Evolutionary conservation across 164 flowering plant genomes (phyloP).

Genomic region (Stephania japonica): DNA sequence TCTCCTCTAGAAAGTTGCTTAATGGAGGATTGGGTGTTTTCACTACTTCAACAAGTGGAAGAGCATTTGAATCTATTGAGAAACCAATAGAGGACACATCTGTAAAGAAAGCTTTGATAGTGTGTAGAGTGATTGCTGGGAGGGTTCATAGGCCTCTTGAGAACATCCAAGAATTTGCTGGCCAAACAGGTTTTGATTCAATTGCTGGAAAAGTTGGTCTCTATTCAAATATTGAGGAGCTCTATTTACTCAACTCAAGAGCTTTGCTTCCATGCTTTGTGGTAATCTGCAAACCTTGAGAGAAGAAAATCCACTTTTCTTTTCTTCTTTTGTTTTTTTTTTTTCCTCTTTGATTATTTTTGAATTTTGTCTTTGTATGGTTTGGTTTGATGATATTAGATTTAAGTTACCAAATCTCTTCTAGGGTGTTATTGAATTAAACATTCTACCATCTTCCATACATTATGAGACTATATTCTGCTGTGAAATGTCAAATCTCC

Average conservation of each 20-base stretch:
- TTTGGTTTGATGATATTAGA: neutral
- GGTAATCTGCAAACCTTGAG: conserved; percentile 60
- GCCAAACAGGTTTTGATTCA: conserved; percentile 55
- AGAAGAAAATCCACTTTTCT: conserved; percentile 1
- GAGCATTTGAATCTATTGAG: conserved; percentile 48
- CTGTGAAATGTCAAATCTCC: neutral
- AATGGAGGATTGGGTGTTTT: conserved; percentile 50
- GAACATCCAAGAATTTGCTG: conserved; percentile 43
- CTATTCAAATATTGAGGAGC: conserved; percentile 71
- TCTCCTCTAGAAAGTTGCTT: conserved; percentile 36
- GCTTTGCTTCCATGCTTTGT: conserved; percentile 89
- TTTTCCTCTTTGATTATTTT: too few relatives aligned
- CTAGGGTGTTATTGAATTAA: neutral
- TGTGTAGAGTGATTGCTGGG: conserved; percentile 61
- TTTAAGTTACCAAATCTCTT: neutral
- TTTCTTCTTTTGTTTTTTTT: neutral
- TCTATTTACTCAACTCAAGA: conserved; percentile 59
- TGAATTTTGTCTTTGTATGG: neutral
- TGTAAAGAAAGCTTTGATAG: conserved; percentile 43
- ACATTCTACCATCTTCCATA: neutral
- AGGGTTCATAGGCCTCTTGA: conserved; percentile 56
- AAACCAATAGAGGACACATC: conserved; percentile 22
- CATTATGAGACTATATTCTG: neutral
- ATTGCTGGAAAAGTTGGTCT: conserved; percentile 69
- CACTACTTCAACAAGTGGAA: conserved; percentile 55